phyloP scores from a whole-genome alignment of 495 filamentous ascomycete genomes.

The Cetradonia linearis region DNA sequence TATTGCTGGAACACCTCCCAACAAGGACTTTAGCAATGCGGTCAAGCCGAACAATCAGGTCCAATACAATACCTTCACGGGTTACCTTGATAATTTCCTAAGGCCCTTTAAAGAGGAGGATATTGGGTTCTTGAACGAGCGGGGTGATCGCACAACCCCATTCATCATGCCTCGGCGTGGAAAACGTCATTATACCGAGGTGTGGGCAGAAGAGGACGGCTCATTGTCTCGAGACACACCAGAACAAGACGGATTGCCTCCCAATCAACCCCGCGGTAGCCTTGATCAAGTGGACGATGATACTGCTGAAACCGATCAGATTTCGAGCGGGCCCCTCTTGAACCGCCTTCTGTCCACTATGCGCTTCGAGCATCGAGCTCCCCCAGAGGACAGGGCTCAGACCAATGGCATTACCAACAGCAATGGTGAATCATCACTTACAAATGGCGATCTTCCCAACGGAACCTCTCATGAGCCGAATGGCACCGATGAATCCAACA shows the following conservation, averaged over 20 bases:
- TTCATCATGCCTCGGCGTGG: constrained; percentile 83
- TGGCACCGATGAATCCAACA: constrained; percentile 33
- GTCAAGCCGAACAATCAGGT: constrained; percentile 85
- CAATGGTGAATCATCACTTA: constrained; percentile 42
- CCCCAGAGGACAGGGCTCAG: constrained; percentile 46
- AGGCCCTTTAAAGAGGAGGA: constrained; percentile 89
- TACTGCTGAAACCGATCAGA: constrained; percentile 71
- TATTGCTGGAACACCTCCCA: constrained; percentile 79
- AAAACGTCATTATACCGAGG: constrained; percentile 71
- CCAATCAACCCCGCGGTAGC: constrained; percentile 73
- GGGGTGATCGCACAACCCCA: constrained; percentile 70
- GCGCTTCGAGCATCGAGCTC: constrained; percentile 66
- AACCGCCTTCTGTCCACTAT: constrained; percentile 73
- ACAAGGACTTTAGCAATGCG: constrained; percentile 88
- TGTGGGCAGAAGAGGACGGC: constrained; percentile 91
- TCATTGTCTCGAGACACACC: constrained; percentile 55
- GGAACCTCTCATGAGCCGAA: constrained; percentile 41
- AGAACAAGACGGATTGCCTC: constrained; percentile 51
- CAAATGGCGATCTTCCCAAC: constrained; percentile 45
- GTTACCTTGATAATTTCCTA: constrained; percentile 83
- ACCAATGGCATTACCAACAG: constrained; percentile 41
- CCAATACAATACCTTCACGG: constrained; percentile 75
- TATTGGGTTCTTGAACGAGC: constrained; percentile 82
- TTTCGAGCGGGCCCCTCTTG: constrained; percentile 80
- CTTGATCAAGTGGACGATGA: constrained; percentile 82